Base-by-base conservation (phyloP, 2,329 filamentous ascomycete genomes). In the Aureobasidium namibiae region DNA sequence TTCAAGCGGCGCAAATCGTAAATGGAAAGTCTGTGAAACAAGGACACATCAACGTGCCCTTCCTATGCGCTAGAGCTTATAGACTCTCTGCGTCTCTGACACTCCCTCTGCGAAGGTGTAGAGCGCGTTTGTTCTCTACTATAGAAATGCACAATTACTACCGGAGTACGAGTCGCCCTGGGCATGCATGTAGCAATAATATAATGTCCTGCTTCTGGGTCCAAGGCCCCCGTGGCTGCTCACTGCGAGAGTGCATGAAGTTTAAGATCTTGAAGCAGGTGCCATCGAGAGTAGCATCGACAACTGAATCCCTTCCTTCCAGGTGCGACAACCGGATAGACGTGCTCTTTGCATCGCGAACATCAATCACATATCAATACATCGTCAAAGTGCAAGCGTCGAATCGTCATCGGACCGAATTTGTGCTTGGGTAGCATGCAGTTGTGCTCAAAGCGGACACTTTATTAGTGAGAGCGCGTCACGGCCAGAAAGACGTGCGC, bases 381-480 rank as follows among this genome's bases (percentile, higher is more conserved):
- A 44, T 44, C 14, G 18, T 3, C 6, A 44, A 44, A 44, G 23
- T 44, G 21, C 7, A 26, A 14, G 23, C 24, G 21, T 9, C 21
- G 23, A 44, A 13, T 16, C 23, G 16, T 26, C 21, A 26, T 3
- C 13, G 21, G 23, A 6, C 23, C 41, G 13, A 44, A 16, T 13
- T 23, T 7, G 41, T 34, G 11, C 18, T n/a, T n/a, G n/a, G n/a
- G n/a, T n/a, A n/a, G n/a, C 9, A 36, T 49, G 29, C 18, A 49
- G 4, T 36, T 23, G 11, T 49, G 26, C 52, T 45, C 52, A 45
- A 56, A 56, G 39, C 29, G 52, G 52, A 44, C 29, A 18, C 39
- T 26, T 45, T 44, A 56, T 56, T 56, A 36, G 52, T 56, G 41
- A 42, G 50, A 41, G 36, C 52, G 39, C 52, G 52, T 45, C 33